phyloP scores from a whole-genome alignment of 257 asterid genomes.

The Solanum chmielewskii region DNA sequence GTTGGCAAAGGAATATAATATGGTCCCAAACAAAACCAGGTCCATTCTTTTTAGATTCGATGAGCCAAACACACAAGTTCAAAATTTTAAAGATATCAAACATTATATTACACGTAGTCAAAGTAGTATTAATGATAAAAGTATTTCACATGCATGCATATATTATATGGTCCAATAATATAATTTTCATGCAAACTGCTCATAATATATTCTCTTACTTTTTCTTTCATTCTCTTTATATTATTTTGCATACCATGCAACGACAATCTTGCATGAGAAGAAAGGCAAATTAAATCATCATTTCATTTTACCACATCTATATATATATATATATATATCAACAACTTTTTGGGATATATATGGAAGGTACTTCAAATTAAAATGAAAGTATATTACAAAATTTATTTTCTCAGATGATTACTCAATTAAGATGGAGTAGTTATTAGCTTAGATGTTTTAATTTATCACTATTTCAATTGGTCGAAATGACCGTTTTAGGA shows the following conservation, averaged over 20 bases:
- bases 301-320: not conserved
- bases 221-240: not conserved
- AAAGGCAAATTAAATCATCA: conserved; percentile 3
- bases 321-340: not conserved
- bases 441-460: not conserved
- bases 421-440: not conserved
- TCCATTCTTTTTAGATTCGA: not conserved
- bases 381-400: not conserved
- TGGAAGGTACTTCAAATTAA: not conserved
- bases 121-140: not conserved
- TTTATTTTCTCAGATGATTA: not conserved
- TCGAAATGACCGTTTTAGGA: not conserved
- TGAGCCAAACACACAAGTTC: conserved; percentile 5
- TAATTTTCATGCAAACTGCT: not conserved
- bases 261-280: conserved; percentile 24
- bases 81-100: conserved; percentile 4
- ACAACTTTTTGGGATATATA: not conserved
- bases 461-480: too few relatives aligned
- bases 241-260: conserved; percentile 5
- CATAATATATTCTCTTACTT: not conserved
- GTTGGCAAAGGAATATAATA: not conserved
- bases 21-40: not conserved
- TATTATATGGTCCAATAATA: not conserved
- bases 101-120: not conserved
- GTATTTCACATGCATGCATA: not conserved